Evolutionary conservation across 306 rosid species (phyloP), one percentile per base, ranked within the genome.

Genomic region (Potentilla sterilis): DNA sequence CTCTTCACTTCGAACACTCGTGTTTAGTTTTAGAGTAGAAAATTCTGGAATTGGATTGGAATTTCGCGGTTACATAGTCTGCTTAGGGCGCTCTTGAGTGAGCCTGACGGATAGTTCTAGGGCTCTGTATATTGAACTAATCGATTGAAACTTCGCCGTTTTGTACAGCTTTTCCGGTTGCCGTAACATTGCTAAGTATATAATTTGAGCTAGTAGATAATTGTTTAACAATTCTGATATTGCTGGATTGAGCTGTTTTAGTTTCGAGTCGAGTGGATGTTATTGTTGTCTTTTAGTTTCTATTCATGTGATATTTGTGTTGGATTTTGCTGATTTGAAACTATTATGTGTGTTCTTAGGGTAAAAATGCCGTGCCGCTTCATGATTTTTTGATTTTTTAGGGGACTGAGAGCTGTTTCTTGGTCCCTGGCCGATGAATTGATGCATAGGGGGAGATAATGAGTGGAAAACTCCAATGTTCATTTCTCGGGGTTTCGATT

Each of bases 381-480:
- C 72, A 51, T 72, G 77, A 74, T 67, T 41, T 72, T 75, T 75
- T 77, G 80, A 79, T 69, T 69, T 73, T 62, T 70, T 67, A 47
- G 81, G 88, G 90, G 86, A 74, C 91, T 83, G 55, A 87, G 92
- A 74, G 86, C 78, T 18, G 83, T 75, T 75, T 88, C 91, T 82
- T 84, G 86, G 88, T 84, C 89, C 89, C 87, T 77, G 37, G 69
- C 77, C 22, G 51, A 85, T 86, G 91, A 81, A 34, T 78, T 32
- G 66, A 67, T 58, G 61, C 82, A 47, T 77, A 59, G 77, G 74
- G 82, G 80, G 65, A 77, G 80, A 85, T 65, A 85, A 95, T 95
- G 97, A 85, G 79, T 32, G 72, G 80, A 78, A 88, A 69, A 63
- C 84, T 77, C 77, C 83, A 82, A 80, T 78, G 83, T 77, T 78